These are phyloP conservation scores for Toxicodendron radicans DNA, from an alignment of 345 rosid species.

Conservation along the genomic window DNA sequence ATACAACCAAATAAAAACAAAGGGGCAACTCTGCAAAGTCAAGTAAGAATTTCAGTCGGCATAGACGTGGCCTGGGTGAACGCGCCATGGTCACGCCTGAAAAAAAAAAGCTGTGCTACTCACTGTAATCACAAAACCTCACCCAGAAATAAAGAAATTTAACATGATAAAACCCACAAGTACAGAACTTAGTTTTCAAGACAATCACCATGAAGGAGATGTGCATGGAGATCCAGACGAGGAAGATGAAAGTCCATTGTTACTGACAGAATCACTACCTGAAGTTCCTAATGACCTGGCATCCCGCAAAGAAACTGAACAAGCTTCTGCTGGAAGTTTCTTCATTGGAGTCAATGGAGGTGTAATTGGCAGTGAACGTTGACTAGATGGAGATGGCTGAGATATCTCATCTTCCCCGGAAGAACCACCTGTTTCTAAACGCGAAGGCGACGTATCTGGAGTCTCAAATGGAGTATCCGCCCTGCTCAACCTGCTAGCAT, in stretches of 20 bases:
- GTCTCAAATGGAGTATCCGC: conserved; percentile 73
- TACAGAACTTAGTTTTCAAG: background rate
- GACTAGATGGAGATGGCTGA: conserved; percentile 3
- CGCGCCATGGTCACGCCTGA: conserved; percentile 34
- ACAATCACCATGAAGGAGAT: conserved; percentile 80
- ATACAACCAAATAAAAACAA: conserved; percentile 25
- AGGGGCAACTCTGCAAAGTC: conserved; percentile 14
- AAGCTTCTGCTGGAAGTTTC: conserved; percentile 72
- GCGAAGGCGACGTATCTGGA: conserved; percentile 78
- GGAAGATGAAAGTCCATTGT: conserved; percentile 56
- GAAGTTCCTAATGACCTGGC: conserved; percentile 54
- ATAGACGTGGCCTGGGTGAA: conserved; percentile 27
- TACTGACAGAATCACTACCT: conserved; percentile 52
- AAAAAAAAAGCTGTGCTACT: conserved; percentile 5
- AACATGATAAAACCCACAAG: background rate
- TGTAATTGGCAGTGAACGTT: conserved; percentile 29
- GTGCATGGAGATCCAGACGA: conserved; percentile 72
- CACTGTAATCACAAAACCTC: conserved; percentile 23
- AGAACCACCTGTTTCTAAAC: conserved; percentile 46
- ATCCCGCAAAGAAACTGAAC: conserved; percentile 68
- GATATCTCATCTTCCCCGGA: conserved; percentile 42
- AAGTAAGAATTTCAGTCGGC: conserved; percentile 14
- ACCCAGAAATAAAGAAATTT: background rate
- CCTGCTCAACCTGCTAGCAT: conserved; percentile 27
- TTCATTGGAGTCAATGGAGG: conserved; percentile 89